Base-by-base conservation (phyloP, 306 rosid genomes). In the Quercus aquifolioides region DNA sequence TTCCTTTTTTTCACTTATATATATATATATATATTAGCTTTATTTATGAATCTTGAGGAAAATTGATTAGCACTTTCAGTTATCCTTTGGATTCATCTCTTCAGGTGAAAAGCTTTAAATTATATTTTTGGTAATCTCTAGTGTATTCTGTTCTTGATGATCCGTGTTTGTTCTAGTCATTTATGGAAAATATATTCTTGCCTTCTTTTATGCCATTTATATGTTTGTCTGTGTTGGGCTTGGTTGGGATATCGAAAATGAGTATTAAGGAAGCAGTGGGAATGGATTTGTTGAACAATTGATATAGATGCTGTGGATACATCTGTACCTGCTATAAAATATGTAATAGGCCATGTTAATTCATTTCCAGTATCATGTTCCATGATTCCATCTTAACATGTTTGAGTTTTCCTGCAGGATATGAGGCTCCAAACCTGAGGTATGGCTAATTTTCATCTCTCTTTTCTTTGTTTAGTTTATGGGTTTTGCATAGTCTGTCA, bases 381-480 rank as follows among this genome's bases (percentile, higher is more conserved):
- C 70, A 38, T 38, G 43, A 38, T 38, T 38, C 43, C 43, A 78
- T 84, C 25, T 51, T 69, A 31, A 41, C 26, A 18, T 26, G 69
- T 62, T 58, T 31, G 46, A 57, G 33, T 81, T 80, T n/a, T 79
- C 62, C 54, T 93, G 77, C 93, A 91, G 94, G 98, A 46, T 90
- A 84, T 85, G 92, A 93, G 81, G 91, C 94, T 2, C 98, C 98
- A 69, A 89, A 85, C 58, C 82, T 91, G 83, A 93, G 97, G 94
- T 93, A 83, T 17, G 52, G 25, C 23, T 6, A 10, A 33, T 33
- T 33, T 10, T 52, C 75, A 38, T 7, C 43, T 41, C 75, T 14
- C 33, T 51, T 75, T 33, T 35, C 28, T 56, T 6, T 18, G 26
- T 33, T 67, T 33, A n/a, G 26, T 67, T 17, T 19, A 3, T n/a